Percentiles rank a stretch among this genome's conserved stretches.
These are phyloP conservation scores for Fusarium buharicum DNA, from an alignment of 2,329 filamentous ascomycete genomes.

Conservation along the genomic window DNA sequence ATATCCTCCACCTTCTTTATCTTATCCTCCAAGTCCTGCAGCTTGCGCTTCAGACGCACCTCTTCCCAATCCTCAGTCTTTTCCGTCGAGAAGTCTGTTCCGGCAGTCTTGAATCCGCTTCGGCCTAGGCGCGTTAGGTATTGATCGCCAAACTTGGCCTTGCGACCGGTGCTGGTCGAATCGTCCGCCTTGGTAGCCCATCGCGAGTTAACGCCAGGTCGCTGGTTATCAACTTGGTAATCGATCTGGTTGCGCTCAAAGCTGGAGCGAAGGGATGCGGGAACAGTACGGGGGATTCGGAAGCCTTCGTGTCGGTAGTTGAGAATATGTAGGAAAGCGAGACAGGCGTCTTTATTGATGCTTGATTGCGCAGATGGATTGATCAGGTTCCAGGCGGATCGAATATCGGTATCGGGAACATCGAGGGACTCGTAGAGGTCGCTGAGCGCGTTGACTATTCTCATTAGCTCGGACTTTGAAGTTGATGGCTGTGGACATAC, in stretches of 20 bases:
- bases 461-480: conserved; percentile 20
- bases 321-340: conserved; percentile 96
- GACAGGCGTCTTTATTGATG: conserved; percentile 93
- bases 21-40: conserved; percentile 88
- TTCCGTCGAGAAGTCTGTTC: conserved; percentile 88
- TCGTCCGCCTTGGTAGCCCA: conserved; percentile 86
- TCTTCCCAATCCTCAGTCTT: conserved; percentile 98
- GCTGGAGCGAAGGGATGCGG: conserved; percentile 86
- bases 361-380: conserved; percentile 85
- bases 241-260: conserved; percentile 98
- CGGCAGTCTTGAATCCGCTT: conserved; percentile 80
- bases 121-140: conserved; percentile 93
- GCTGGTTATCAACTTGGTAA: conserved; percentile 86
- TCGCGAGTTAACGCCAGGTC: conserved; percentile 70
- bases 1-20: conserved; percentile 83
- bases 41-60: conserved; percentile 91
- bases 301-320: conserved; percentile 96
- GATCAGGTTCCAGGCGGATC: conserved; percentile 95
- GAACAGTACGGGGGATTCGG: conserved; percentile 90
- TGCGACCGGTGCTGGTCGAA: conserved; percentile 83
- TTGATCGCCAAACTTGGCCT: conserved; percentile 97
- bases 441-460: conserved; percentile 76
- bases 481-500: conserved; percentile 59
- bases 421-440: conserved; percentile 86
- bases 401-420: conserved; percentile 80